Evolutionary conservation across 2,329 filamentous ascomycete species (phyloP), one percentile per base, ranked within the genome.

Genomic region (Trichoderma brevicompactum): DNA sequence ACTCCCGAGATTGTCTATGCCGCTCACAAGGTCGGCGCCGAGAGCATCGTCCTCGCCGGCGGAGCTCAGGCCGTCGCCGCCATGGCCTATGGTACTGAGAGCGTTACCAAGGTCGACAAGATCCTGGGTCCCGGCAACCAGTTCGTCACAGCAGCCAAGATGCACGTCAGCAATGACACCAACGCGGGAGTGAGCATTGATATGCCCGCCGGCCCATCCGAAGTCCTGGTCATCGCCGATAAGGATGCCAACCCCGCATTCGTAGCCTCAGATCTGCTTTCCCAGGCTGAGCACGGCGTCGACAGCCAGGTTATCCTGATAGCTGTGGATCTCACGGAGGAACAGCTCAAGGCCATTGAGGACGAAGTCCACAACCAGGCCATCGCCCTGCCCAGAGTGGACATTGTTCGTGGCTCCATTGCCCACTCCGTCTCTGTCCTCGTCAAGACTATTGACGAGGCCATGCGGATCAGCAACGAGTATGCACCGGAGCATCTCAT

Each of bases 401-500:
- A 97, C 70, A 97, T 99, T 71, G 94, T 99, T 36, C 87, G 91
- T 66, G 93, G 93, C 38, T 86, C 95, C 23, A 97, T 99, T 69
- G 88, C 86, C 49, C 95, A 99, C 85, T 97, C 92, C 2, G 87
- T 97, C 64, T 97, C 94, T 0, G 89, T 99, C 48, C 83, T 89
- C 28, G 91, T 93, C 66, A 85, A 84, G 74, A 84, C 86, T 64
- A 79, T 93, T 15, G 84, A 89, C 23, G 89, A 92, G 75, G 91
- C 92, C 5, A 89, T 95, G 85, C 80, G 80, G 55, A 85, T 94
- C 72, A 97, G 92, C 85, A 99, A 99, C 77, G 85, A 91, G 23
- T 99, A 99, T 74, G 95, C 95, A 1, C 95, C 95, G 0, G 95
- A 99, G 81, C 95, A 99, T 80, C 80, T 99, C 74, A 99, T 99